These are phyloP conservation scores for Hamamelis virginiana DNA, from an alignment of 164 flowering plant species.

Conservation along the genomic window DNA sequence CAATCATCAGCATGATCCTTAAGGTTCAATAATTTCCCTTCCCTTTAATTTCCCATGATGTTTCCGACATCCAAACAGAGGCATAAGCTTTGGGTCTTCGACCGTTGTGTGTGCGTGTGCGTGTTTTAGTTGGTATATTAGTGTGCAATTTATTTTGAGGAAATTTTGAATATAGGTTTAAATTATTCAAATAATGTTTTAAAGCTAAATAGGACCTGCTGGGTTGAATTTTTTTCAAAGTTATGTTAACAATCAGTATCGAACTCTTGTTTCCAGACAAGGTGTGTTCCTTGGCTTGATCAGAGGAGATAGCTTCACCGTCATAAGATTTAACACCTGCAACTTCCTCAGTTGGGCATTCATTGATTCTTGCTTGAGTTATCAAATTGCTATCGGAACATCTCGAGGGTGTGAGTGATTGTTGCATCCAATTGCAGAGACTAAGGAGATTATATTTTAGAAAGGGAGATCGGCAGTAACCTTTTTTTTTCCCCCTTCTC, in stretches of 20 bases:
- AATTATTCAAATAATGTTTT: no score
- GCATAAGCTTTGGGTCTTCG: no score
- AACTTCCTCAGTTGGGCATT: neutral
- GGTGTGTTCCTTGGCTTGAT: constrained; percentile 60
- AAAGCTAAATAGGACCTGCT: no score
- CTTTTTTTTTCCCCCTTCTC: no score
- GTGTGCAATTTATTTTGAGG: no score
- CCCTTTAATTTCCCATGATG: no score
- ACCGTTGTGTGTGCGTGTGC: no score
- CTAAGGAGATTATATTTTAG: neutral
- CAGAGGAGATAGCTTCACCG: neutral
- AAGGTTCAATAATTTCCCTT: no score
- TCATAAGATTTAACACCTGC: constrained; percentile 5
- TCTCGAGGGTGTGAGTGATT: neutral
- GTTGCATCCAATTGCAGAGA: neutral
- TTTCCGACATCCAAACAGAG: no score
- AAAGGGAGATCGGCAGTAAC: neutral
- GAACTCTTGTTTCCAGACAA: constrained; percentile 45
- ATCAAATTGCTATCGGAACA: neutral
- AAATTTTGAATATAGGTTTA: no score
- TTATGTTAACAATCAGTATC: neutral
- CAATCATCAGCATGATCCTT: no score
- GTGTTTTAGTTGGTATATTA: no score
- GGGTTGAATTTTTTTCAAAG: neutral
- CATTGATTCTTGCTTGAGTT: neutral